Evolutionary conservation across 2,329 filamentous ascomycete genomes (phyloP), one percentile per base, ranked within the genome.

Genomic region (Hirsutella rhossiliensis): DNA sequence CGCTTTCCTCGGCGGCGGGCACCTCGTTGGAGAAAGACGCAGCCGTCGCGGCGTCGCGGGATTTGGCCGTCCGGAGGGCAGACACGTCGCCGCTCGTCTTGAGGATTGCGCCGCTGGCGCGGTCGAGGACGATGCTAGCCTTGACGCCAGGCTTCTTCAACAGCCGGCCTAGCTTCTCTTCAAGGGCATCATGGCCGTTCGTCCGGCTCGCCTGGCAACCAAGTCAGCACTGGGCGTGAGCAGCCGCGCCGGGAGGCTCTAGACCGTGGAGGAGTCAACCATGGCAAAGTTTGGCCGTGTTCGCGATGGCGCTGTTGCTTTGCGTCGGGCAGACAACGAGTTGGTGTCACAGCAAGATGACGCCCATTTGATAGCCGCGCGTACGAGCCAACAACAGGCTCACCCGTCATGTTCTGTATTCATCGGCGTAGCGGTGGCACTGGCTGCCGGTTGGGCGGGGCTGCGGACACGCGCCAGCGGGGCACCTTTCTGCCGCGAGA

Each of bases 141-240:
- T 84, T 84, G 42, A 92, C 85, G 48, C 84, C 84, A 28, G 83
- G 75, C 56, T 90, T 90, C 58, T 83, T 82, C 36, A 82, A 79
- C 38, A 92, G 71, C 17, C 83, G 80, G 40, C 75, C 76, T 47
- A 89, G 74, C 48, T 76, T 66, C 67, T 79, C 75, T 43, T 78
- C 74, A 47, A 85, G 73, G 37, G 75, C 76, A 53, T 84, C 80
- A 47, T 76, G 70, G 49, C 67, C 68, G 53, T 65, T 67, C 43
- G 61, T 52, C 62, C 69, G 52, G 53, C 64, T 67, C 42, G 61
- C 52, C 62, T 70, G 52, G 50, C 53, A 7, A 3, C 20, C 9
- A 8, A 9, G 20, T 46, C 31, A 45, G 47, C 34, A 38, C 17
- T 6, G 17, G 41, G 29, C 31, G 31, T 18, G 18, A 2, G 11